Conservation (phyloP, 805 yeast species). For the Lachancea thermotolerans region DNA sequence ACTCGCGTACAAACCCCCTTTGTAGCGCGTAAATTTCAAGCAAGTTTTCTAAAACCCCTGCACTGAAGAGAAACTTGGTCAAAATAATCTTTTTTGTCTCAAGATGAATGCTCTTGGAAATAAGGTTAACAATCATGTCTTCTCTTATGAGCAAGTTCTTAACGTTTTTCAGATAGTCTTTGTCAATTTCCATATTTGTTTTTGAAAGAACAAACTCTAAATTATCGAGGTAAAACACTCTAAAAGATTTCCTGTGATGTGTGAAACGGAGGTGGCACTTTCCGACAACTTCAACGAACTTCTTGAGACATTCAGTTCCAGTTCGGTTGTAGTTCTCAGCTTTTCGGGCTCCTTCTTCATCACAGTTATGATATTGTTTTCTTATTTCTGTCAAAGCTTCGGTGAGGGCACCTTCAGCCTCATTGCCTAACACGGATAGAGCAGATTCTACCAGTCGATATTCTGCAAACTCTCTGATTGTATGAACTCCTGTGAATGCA, state of each 20-base stretch:
- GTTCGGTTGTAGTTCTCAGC: neutral
- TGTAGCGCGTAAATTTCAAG: neutral
- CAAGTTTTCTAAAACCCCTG: neutral
- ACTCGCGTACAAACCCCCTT: neutral
- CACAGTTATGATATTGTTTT: neutral
- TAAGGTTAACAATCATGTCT: neutral
- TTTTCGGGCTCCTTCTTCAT: neutral
- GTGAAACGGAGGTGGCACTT: conserved; percentile 8
- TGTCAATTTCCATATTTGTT: neutral
- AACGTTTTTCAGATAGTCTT: neutral
- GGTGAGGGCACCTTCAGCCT: neutral
- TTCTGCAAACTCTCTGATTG: conserved; percentile 1
- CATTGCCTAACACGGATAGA: neutral
- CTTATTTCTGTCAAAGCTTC: neutral
- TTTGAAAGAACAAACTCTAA: conserved; percentile 1
- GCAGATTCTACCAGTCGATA: conserved; percentile 1
- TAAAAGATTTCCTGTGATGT: neutral
- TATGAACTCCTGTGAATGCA: neutral
- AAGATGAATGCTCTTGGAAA: neutral
- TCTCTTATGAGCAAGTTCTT: neutral
- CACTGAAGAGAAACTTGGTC: neutral
- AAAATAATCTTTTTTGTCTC: neutral
- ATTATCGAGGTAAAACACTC: conserved; percentile 10
- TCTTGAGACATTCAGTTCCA: neutral
- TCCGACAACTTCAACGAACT: conserved; percentile 6